Percentiles rank a stretch among this genome's conserved stretches.
phyloP scores from a whole-genome alignment of 2,329 filamentous ascomycete genomes.

The Botryotinia narcissicola region DNA sequence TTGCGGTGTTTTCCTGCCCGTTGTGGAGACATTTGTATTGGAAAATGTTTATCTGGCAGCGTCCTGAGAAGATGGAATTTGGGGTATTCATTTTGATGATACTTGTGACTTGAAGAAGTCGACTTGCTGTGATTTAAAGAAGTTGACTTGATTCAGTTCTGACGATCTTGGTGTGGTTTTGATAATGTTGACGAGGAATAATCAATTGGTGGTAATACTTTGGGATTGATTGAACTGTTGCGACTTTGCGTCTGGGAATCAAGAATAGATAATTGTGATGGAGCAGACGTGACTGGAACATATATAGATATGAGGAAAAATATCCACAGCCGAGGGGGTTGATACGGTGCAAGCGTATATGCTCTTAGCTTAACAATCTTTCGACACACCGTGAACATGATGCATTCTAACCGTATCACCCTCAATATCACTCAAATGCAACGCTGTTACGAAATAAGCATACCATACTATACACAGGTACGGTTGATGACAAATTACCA shows the following conservation, averaged over 20 bases:
- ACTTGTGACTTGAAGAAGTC: background rate
- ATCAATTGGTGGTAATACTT: fast-evolving
- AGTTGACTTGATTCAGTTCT: background rate
- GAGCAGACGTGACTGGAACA: background rate
- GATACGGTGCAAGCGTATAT: background rate
- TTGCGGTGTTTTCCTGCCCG: background rate
- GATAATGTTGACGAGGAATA: background rate
- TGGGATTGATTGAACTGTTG: background rate
- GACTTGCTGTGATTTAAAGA: background rate
- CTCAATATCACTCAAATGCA: background rate
- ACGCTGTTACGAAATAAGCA: background rate
- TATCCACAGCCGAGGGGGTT: background rate
- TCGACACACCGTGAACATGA: background rate
- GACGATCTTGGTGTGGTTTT: background rate
- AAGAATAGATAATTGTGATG: background rate
- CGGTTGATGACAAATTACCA: background rate
- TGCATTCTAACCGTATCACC: background rate
- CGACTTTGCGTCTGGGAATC: background rate
- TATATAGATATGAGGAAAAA: background rate
- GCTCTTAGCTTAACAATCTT: background rate
- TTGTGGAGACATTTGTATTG: background rate
- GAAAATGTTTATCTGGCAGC: background rate
- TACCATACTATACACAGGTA: background rate
- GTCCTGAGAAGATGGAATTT: background rate
- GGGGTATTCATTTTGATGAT: background rate